These are phyloP conservation scores for Aureobasidium melanogenum DNA, from an alignment of 2,329 filamentous ascomycete genomes.

Conservation along the genomic window DNA sequence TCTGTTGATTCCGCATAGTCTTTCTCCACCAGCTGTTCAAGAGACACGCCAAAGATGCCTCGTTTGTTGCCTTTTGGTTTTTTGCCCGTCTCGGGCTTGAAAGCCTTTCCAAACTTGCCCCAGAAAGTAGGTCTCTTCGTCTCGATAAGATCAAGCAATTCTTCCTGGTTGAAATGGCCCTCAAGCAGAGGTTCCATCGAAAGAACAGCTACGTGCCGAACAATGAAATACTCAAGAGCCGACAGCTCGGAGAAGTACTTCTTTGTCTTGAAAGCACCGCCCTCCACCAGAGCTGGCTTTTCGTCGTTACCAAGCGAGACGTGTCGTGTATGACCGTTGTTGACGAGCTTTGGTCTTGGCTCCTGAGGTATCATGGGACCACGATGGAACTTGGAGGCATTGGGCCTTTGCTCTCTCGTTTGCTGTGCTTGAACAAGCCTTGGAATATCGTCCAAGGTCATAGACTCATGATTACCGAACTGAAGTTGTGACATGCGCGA, in stretches of 20 bases:
- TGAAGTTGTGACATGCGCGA: conserved; percentile 64
- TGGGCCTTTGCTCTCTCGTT: conserved; percentile 79
- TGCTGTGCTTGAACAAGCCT: conserved; percentile 93
- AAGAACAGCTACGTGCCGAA: conserved; percentile 86
- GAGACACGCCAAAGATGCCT: conserved; percentile 81
- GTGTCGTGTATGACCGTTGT: conserved; percentile 55
- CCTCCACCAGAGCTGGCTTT: conserved; percentile 22
- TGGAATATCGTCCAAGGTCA: conserved; percentile 93
- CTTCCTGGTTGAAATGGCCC: conserved; percentile 84
- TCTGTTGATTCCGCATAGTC: conserved; percentile 97
- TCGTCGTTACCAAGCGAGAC: conserved; percentile 50
- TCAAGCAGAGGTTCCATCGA: conserved; percentile 91
- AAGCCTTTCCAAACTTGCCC: conserved; percentile 96
- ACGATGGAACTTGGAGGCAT: conserved; percentile 66
- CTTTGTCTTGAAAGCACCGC: conserved; percentile 51
- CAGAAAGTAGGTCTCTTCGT: conserved; percentile 90
- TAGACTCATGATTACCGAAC: conserved; percentile 80
- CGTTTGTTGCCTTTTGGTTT: conserved; percentile 81
- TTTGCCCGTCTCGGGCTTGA: conserved; percentile 45
- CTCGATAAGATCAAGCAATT: conserved; percentile 86
- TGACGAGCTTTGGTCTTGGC: conserved; percentile 56
- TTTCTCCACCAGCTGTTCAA: conserved; percentile 83
- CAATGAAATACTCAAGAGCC: conserved; percentile 92
- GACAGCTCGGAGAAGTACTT: conserved; percentile 96
- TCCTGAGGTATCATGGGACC: conserved; percentile 59